Percentiles rank a stretch among this genome's conserved stretches.
Evolutionary conservation across 176 grass and related monocot species (phyloP).

Genomic region (Triticum dicoccoides): DNA sequence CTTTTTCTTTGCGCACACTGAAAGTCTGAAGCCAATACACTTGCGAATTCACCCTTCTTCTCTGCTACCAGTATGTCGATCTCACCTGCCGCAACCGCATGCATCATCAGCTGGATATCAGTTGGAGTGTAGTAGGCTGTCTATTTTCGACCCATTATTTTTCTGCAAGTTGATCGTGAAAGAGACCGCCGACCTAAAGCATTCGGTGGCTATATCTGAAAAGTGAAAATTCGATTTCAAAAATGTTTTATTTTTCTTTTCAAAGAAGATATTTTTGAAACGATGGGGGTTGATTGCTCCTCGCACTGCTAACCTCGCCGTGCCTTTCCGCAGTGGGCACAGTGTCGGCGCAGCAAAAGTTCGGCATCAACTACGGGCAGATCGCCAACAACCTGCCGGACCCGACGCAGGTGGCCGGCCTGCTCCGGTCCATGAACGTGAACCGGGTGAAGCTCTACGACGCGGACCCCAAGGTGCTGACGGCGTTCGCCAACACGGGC

Average conservation of each 20-base stretch:
- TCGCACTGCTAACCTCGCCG: not conserved
- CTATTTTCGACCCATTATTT: not conserved
- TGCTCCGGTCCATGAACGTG: constrained; percentile 66
- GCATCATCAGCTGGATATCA: not conserved
- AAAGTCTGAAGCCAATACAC: not conserved
- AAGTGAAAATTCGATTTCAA: constrained; percentile 5
- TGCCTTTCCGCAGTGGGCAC: constrained; percentile 21
- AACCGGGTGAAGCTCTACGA: constrained; percentile 86
- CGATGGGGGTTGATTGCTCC: not conserved
- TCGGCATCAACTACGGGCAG: constrained; percentile 90
- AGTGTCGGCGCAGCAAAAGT: constrained; percentile 45
- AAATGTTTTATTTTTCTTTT: not conserved
- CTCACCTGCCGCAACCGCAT: not conserved
- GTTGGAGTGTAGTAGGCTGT: not conserved
- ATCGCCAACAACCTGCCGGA: constrained; percentile 73
- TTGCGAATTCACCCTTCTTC: not conserved
- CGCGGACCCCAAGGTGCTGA: constrained; percentile 60
- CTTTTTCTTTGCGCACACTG: no score
- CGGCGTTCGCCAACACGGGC: constrained; percentile 56
- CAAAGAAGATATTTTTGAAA: not conserved
- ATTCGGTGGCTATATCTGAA: constrained; percentile 23
- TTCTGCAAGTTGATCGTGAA: not conserved
- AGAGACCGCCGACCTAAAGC: constrained; percentile 41
- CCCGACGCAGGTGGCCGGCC: constrained; percentile 47
- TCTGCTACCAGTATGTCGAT: not conserved